phyloP scores from a whole-genome alignment of 441 rosid genomes.

The Corymbia calophylla region DNA sequence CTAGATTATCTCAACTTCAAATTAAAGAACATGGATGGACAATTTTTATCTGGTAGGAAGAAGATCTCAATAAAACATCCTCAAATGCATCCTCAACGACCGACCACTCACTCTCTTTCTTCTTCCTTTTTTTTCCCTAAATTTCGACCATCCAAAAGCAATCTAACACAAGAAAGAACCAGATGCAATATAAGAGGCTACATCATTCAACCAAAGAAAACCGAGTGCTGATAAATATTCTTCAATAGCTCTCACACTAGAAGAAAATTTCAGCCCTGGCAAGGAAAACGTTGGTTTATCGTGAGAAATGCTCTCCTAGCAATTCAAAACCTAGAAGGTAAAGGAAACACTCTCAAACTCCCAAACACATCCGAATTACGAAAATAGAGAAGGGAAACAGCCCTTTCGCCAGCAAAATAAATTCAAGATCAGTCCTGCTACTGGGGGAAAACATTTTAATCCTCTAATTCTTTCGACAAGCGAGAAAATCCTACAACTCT shows the following conservation, averaged over 20 bases:
- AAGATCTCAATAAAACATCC: neutral
- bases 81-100: neutral
- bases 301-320: neutral
- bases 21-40: neutral
- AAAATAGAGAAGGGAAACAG: neutral
- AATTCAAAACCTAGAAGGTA: neutral
- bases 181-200: neutral
- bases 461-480: neutral
- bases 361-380: neutral
- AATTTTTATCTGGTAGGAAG: neutral
- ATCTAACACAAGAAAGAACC: neutral
- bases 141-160: neutral
- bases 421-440: neutral
- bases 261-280: neutral
- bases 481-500: neutral
- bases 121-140: neutral
- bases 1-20: neutral
- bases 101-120: neutral
- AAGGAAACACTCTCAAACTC: neutral
- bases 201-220: neutral
- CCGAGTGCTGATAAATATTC: neutral
- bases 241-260: neutral
- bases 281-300: neutral
- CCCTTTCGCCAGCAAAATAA: neutral
- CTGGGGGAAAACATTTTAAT: neutral